Percentiles rank a stretch among this genome's conserved stretches.
phyloP scores from a whole-genome alignment of 805 yeast species.

The Candida ulmi region DNA sequence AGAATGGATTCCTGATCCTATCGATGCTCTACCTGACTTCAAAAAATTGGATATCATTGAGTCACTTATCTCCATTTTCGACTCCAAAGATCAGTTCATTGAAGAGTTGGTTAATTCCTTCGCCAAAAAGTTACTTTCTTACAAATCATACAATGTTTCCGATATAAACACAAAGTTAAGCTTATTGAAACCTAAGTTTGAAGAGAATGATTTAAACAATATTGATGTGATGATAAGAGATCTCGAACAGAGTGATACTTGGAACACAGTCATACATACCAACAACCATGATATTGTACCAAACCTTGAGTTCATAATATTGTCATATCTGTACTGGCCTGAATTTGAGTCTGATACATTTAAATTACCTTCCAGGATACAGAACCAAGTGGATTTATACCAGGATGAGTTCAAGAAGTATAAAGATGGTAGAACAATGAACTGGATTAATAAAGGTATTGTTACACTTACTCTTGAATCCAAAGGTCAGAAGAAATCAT shows the following conservation, averaged over 20 bases:
- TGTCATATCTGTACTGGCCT: slow-evolving; percentile 86
- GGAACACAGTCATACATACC: slow-evolving; percentile 34
- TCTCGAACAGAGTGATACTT: slow-evolving; percentile 46
- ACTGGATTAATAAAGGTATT: slow-evolving; percentile 51
- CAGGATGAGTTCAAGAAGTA: slow-evolving; percentile 33
- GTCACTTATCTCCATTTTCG: slow-evolving; percentile 66
- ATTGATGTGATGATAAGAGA: slow-evolving; percentile 85
- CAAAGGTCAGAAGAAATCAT: slow-evolving; percentile 33
- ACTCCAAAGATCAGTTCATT: slow-evolving; percentile 59
- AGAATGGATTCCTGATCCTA: slow-evolving; percentile 80
- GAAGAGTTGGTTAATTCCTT: slow-evolving; percentile 58
- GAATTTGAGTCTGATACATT: slow-evolving; percentile 22
- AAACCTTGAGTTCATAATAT: slow-evolving; percentile 48
- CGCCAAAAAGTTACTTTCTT: slow-evolving; percentile 45
- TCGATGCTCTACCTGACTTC: slow-evolving; percentile 87
- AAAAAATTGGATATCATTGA: slow-evolving; percentile 65
- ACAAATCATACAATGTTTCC: slow-evolving; percentile 30
- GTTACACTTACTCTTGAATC: slow-evolving; percentile 57
- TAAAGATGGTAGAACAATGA: slow-evolving; percentile 55
- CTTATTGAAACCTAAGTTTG: slow-evolving; percentile 57
- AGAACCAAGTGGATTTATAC: slow-evolving; percentile 37
- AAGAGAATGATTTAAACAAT: slow-evolving; percentile 56
- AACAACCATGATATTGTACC: slow-evolving; percentile 15
- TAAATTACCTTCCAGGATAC: slow-evolving; percentile 42
- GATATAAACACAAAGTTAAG: slow-evolving; percentile 40